Evolutionary conservation across 768 basidiomycete species (phyloP), one percentile per base, ranked within the genome.

Genomic region (Tylopilus sp.): DNA sequence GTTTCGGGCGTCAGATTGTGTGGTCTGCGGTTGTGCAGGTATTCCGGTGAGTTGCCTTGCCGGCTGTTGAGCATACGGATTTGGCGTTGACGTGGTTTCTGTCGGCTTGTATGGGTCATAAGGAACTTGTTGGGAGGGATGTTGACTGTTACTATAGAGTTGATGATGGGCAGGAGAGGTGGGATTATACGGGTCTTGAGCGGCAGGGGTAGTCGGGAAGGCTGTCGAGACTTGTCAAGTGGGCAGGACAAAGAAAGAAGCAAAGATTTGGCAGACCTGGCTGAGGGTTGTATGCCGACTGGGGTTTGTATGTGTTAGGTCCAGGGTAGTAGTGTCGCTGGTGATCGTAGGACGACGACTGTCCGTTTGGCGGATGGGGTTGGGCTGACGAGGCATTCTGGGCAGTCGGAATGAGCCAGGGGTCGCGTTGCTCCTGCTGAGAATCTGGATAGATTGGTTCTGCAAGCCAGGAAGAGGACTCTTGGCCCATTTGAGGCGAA

Each of bases 391-490:
- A 49, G n/a, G 44, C 20, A 53, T 58, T 56, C 38, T 59, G 58
- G 28, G 48, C 35, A 6, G 58, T 57, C 13, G 67, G 64, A 26
- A 61, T 55, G 21, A 55, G 56, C 69, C 67, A 70, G 5, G 63
- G 31, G 18, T 65, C 67, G 21, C 47, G 59, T 40, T 57, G 62
- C 28, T 59, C 68, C 40, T 47, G 57, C 26, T 63, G 59, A 47
- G 56, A 39, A 39, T 61, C 57, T 38, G 66, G 62, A 50, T 67
- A 66, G 48, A 69, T 59, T 47, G 62, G 59, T 36, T 71, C 62
- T n/a, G 72, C 60, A 45, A 78, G 74, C 36, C 69, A 70, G 55
- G 73, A 75, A 10, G 69, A 72, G 30, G 69, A 52, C 18, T 72
- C 65, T 48, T 70, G 70, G 18, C 69, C 69, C 69, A 71, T 66